Percentiles rank a stretch among this genome's conserved stretches.
Conservation (phyloP, 2,329 filamentous ascomycete species). For the Camillea tinctor region DNA sequence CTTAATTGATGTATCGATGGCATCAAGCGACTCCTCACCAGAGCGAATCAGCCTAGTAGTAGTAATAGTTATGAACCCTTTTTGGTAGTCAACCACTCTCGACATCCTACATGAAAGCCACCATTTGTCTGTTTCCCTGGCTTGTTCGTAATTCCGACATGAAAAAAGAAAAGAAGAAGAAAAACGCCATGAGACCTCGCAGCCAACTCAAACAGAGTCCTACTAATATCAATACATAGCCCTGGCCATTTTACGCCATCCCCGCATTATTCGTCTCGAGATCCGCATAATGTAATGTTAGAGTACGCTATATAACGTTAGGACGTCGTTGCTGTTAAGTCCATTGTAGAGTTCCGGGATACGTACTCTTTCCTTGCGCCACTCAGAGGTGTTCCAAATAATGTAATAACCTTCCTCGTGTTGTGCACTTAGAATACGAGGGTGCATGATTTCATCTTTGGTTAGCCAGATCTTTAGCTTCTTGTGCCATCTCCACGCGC, state of each 20-base stretch:
- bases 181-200: conserved; percentile 18
- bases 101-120: conserved; percentile 12
- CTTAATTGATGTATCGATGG: conserved; percentile 15
- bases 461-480: conserved; percentile 65
- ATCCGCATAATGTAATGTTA: conserved; percentile 61
- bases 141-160: conserved; percentile 22
- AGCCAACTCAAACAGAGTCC: conserved; percentile 15
- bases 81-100: conserved; percentile 4
- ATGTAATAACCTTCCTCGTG: conserved; percentile 67
- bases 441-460: conserved; percentile 65
- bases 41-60: conserved; percentile 6
- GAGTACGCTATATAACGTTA: conserved; percentile 49
- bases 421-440: conserved; percentile 55
- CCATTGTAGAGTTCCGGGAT: not conserved
- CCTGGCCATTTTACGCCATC: conserved; percentile 11
- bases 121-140: conserved; percentile 17
- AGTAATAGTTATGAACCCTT: not conserved
- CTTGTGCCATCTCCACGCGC: conserved; percentile 70
- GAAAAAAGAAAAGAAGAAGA: too few species aligned
- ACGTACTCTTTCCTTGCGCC: conserved; percentile 63
- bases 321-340: not conserved
- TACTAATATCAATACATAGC: conserved; percentile 1
- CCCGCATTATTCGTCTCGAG: conserved; percentile 46
- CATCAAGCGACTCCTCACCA: conserved; percentile 2
- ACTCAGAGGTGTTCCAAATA: conserved; percentile 61